Conservation (phyloP, 2,329 filamentous ascomycete genomes). For the Monosporascus sp. region DNA sequence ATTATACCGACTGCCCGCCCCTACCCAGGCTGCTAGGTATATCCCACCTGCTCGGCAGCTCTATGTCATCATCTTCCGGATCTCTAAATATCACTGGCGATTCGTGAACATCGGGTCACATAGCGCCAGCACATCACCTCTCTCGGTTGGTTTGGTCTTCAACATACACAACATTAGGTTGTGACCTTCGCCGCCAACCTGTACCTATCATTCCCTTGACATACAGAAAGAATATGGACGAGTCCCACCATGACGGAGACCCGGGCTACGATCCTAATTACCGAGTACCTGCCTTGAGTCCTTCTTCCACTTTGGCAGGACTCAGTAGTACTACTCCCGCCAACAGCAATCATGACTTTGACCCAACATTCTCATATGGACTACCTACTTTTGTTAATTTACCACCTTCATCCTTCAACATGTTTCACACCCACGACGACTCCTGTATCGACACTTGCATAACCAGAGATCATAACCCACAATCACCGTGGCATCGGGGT, state of each 20-base stretch:
- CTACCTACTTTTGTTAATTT: slow-evolving; percentile 6
- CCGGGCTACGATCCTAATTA: slow-evolving; percentile 9
- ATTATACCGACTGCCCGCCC: neutral
- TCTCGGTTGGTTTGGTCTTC: slow-evolving; percentile 1
- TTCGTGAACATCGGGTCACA: neutral
- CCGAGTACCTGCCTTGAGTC: slow-evolving; percentile 3
- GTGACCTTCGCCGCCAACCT: neutral
- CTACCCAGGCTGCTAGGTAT: neutral
- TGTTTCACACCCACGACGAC: slow-evolving; percentile 14
- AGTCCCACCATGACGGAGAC: slow-evolving; percentile 10
- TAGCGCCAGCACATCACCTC: neutral
- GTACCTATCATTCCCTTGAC: slow-evolving; percentile 6
- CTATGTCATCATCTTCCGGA: neutral
- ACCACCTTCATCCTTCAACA: slow-evolving; percentile 8
- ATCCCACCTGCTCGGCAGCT: neutral
- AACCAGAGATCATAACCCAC: slow-evolving; percentile 3
- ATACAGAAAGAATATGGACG: slow-evolving; percentile 7
- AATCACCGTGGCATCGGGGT: slow-evolving; percentile 6
- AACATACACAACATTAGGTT: slow-evolving; percentile 1
- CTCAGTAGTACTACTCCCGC: slow-evolving; percentile 3
- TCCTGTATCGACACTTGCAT: slow-evolving; percentile 12
- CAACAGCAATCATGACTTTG: slow-evolving; percentile 6
- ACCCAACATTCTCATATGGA: slow-evolving; percentile 9
- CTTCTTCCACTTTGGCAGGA: slow-evolving; percentile 9
- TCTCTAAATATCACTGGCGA: neutral